Evolutionary conservation across 768 basidiomycete genomes (phyloP).

Genomic region (Multifurca ochricompacta): DNA sequence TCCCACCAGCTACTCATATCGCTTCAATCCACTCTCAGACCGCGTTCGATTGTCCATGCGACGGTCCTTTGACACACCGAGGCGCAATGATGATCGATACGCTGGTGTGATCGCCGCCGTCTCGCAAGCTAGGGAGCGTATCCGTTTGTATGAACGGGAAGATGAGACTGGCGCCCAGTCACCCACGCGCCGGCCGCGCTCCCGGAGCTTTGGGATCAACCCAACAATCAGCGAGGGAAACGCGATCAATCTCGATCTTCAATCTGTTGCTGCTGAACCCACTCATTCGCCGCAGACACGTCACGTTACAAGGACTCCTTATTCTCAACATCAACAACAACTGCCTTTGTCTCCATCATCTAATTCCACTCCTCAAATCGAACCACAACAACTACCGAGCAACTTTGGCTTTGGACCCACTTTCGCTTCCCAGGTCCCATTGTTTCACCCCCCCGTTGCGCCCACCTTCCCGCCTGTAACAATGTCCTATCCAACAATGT

Average conservation of each 20-base stretch:
- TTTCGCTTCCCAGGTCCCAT: neutral
- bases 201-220: slow-evolving; percentile 14
- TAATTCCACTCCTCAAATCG: neutral
- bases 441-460: neutral
- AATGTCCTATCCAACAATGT: neutral
- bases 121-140: slow-evolving; percentile 10
- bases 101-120: slow-evolving; percentile 3
- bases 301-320: slow-evolving; percentile 15
- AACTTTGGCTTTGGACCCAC: neutral
- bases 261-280: neutral
- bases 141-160: neutral
- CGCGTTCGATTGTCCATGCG: slow-evolving; percentile 10
- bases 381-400: slow-evolving; percentile 8
- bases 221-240: neutral
- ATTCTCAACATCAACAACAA: slow-evolving; percentile 5
- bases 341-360: neutral
- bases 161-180: neutral
- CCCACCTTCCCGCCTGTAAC: neutral
- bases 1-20: neutral
- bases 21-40: neutral
- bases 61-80: slow-evolving; percentile 7
- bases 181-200: neutral
- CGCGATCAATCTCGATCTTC: slow-evolving; percentile 7
- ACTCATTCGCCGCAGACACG: slow-evolving; percentile 10
- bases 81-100: slow-evolving; percentile 6